Conservation (phyloP, 768 basidiomycete genomes). For the Phlegmacium glaucopus region DNA sequence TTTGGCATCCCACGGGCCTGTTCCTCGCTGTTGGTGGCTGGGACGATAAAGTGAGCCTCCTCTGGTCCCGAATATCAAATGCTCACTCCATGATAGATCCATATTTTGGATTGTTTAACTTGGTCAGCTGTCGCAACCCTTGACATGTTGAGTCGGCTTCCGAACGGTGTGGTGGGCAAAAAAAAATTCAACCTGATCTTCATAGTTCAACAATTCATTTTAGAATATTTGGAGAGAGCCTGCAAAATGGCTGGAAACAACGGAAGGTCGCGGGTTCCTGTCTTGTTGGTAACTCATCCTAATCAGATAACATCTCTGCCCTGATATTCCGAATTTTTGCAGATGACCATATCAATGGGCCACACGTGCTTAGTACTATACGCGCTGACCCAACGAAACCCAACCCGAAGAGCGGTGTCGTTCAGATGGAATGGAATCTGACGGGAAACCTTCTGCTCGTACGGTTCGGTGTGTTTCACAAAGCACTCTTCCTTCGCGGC, state of each 20-base stretch:
- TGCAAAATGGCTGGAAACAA: slow-evolving; percentile 76
- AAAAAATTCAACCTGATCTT: neutral
- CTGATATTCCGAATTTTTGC: neutral
- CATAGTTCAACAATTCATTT: neutral
- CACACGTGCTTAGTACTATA: slow-evolving; percentile 46
- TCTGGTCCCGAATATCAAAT: neutral
- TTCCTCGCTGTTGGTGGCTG: slow-evolving; percentile 84
- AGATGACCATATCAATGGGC: slow-evolving; percentile 67
- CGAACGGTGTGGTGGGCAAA: slow-evolving; percentile 50
- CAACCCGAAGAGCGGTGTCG: slow-evolving; percentile 61
- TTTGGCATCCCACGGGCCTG: slow-evolving; percentile 85
- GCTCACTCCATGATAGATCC: slow-evolving; percentile 43
- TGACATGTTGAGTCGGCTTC: slow-evolving; percentile 57
- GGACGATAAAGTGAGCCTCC: slow-evolving; percentile 72
- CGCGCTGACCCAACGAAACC: slow-evolving; percentile 59
- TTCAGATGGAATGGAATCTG: slow-evolving; percentile 80
- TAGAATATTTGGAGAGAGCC: slow-evolving; percentile 89
- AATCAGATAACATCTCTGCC: neutral
- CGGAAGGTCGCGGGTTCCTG: slow-evolving; percentile 82
- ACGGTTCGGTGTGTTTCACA: slow-evolving; percentile 55
- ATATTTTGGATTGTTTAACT: slow-evolving; percentile 70
- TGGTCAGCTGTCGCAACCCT: slow-evolving; percentile 69
- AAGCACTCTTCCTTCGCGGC: slow-evolving; percentile 8
- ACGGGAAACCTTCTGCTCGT: slow-evolving; percentile 71
- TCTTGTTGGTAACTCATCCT: slow-evolving; percentile 57